A percentile compares a stretch with the other conserved stretches of the same genome.
Evolutionary conservation across 176 grass and related monocot species (phyloP).

Genomic region (Oryza longistaminata): DNA sequence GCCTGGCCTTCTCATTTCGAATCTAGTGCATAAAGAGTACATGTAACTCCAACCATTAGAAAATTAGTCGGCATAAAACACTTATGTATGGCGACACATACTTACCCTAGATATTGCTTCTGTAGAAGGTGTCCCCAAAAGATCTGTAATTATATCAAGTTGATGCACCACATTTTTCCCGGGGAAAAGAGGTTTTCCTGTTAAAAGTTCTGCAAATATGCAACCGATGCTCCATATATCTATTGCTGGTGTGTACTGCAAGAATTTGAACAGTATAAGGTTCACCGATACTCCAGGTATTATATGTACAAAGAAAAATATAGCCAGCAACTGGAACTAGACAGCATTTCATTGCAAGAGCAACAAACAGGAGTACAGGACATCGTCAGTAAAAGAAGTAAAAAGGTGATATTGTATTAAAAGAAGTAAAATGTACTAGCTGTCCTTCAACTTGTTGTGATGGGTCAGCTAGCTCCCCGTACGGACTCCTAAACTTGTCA

Average conservation of each 20-base stretch:
- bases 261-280: slow-evolving; percentile 4
- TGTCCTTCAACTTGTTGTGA: background rate
- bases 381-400: background rate
- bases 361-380: background rate
- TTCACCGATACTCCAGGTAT: background rate
- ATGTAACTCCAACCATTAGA: background rate
- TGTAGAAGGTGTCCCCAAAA: slow-evolving; percentile 63
- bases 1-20: slow-evolving; percentile 78
- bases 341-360: background rate
- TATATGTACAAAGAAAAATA: background rate
- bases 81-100: background rate
- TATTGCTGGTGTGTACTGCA: slow-evolving; percentile 84
- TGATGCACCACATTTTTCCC: slow-evolving; percentile 87
- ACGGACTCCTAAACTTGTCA: background rate
- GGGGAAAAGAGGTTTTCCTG: slow-evolving; percentile 72
- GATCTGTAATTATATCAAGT: slow-evolving; percentile 74
- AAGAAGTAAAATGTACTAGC: background rate
- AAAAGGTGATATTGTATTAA: background rate
- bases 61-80: background rate
- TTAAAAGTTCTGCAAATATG: slow-evolving; percentile 78
- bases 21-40: slow-evolving; percentile 46
- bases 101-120: slow-evolving; percentile 69
- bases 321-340: background rate
- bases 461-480: background rate
- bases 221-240: slow-evolving; percentile 91